phyloP scores from a whole-genome alignment of 2,329 filamentous ascomycete species.

The Zasmidium citrigriseum region DNA sequence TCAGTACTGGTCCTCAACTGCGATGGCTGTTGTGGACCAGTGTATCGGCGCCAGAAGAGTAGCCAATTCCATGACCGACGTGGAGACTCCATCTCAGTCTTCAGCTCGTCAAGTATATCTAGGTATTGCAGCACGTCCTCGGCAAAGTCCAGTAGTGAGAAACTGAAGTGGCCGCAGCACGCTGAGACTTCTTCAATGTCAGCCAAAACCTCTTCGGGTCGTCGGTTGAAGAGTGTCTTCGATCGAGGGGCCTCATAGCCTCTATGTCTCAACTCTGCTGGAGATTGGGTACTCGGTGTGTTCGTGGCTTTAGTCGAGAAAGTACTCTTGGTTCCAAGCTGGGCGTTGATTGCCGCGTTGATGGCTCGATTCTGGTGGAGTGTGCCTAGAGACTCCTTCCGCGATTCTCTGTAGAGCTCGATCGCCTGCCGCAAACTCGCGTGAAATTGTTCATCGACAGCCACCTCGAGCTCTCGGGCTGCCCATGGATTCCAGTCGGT shows the following conservation, averaged over 20 bases:
- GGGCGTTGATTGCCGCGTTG: constrained; percentile 39
- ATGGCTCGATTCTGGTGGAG: constrained; percentile 83
- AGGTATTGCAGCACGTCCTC: constrained; percentile 85
- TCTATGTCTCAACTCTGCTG: constrained; percentile 11
- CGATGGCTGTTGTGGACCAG: constrained; percentile 4
- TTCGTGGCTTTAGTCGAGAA: constrained; percentile 47
- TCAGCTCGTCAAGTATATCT: constrained; percentile 81
- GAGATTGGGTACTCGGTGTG: constrained; percentile 15
- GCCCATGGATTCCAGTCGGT: constrained; percentile 23
- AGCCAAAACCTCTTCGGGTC: constrained; percentile 69
- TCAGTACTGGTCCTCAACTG: constrained; percentile 19
- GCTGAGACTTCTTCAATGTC: constrained; percentile 97
- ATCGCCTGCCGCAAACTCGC: constrained; percentile 80
- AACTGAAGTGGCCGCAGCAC: constrained; percentile 96
- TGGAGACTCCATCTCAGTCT: constrained; percentile 62
- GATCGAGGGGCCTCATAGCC: constrained; percentile 5
- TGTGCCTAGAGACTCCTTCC: constrained; percentile 72
- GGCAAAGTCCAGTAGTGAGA: constrained; percentile 85
- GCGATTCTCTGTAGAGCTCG: constrained; percentile 72
- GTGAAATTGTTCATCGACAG: constrained; percentile 76
- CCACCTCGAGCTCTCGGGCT: constrained; percentile 63
- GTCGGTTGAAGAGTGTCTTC: constrained; percentile 21
- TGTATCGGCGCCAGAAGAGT: constrained; percentile 65
- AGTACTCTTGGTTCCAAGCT: constrained; percentile 62
- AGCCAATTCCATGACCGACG: constrained; percentile 80